A percentile compares a stretch with the other conserved stretches of the same genome.
Conservation (phyloP, 495 filamentous ascomycete genomes). For the Annulohypoxylon maeteangense region DNA sequence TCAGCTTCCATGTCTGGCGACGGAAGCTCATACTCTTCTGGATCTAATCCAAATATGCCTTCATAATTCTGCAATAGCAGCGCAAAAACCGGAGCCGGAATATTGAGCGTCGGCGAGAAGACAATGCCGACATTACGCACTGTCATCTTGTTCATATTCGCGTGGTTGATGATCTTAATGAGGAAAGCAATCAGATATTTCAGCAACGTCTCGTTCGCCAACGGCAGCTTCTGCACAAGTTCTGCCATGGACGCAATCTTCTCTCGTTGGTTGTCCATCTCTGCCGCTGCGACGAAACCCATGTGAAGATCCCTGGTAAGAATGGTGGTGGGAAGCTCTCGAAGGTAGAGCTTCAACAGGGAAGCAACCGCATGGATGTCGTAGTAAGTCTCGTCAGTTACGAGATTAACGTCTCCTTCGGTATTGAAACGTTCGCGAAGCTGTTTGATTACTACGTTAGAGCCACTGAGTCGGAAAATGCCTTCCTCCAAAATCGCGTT, state of each 20-base stretch:
- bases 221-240: slow-evolving; percentile 85
- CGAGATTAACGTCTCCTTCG: slow-evolving; percentile 91
- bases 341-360: slow-evolving; percentile 91
- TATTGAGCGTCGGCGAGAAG: slow-evolving; percentile 98
- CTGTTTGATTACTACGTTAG: slow-evolving; percentile 90
- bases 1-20: slow-evolving; percentile 41
- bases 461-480: slow-evolving; percentile 95
- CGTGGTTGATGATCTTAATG: slow-evolving; percentile 87
- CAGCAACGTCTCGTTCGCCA: slow-evolving; percentile 80
- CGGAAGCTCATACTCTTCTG: slow-evolving; percentile 66
- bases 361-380: slow-evolving; percentile 97
- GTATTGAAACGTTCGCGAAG: slow-evolving; percentile 91
- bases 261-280: slow-evolving; percentile 76
- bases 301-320: slow-evolving; percentile 90
- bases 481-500: slow-evolving; percentile 88
- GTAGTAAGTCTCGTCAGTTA: slow-evolving; percentile 85
- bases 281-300: slow-evolving; percentile 87
- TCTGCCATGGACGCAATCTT: slow-evolving; percentile 86
- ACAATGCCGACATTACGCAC: slow-evolving; percentile 98
- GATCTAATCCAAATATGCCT: slow-evolving; percentile 80
- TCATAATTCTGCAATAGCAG: slow-evolving; percentile 92
- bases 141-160: slow-evolving; percentile 96
- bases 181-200: slow-evolving; percentile 86
- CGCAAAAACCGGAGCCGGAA: slow-evolving; percentile 93
- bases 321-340: slow-evolving; percentile 90